Evolutionary conservation across 2,329 filamentous ascomycete species (phyloP).

Genomic region (Penicillium occitanis): DNA sequence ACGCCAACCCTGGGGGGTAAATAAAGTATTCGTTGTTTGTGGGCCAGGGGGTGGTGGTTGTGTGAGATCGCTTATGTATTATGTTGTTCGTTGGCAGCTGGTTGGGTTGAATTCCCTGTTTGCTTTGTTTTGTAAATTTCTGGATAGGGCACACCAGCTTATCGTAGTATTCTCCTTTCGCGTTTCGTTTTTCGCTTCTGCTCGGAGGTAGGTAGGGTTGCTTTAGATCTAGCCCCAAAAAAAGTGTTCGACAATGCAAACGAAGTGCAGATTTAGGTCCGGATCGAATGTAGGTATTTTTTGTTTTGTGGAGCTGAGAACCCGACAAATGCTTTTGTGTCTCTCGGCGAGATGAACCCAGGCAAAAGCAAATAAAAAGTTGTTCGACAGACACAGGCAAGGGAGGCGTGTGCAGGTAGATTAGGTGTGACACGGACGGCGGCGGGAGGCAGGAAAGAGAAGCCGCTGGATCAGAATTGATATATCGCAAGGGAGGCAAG

Average conservation of each 20-base stretch:
- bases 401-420: slow-evolving; percentile 14
- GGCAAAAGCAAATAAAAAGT: slow-evolving; percentile 9
- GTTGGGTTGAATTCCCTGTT: background rate
- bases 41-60: slow-evolving; percentile 13
- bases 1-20: slow-evolving; percentile 25
- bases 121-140: slow-evolving; percentile 10
- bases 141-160: slow-evolving; percentile 5
- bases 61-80: slow-evolving; percentile 10
- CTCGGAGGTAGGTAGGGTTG: slow-evolving; percentile 6
- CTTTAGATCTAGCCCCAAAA: background rate
- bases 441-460: slow-evolving; percentile 12
- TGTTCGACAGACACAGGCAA: slow-evolving; percentile 13
- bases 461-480: slow-evolving; percentile 16
- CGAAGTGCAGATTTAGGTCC: background rate
- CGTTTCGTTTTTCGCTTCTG: slow-evolving; percentile 3
- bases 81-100: slow-evolving; percentile 1
- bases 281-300: background rate
- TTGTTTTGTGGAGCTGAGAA: slow-evolving; percentile 3
- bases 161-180: slow-evolving; percentile 1
- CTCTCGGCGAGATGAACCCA: slow-evolving; percentile 1
- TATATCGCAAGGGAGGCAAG: slow-evolving; percentile 19
- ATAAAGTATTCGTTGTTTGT: slow-evolving; percentile 15
- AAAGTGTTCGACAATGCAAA: slow-evolving; percentile 15
- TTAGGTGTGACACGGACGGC: slow-evolving; percentile 16
- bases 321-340: slow-evolving; percentile 3